Base-by-base conservation (phyloP, 345 rosid genomes). In the Linum trigynum region DNA sequence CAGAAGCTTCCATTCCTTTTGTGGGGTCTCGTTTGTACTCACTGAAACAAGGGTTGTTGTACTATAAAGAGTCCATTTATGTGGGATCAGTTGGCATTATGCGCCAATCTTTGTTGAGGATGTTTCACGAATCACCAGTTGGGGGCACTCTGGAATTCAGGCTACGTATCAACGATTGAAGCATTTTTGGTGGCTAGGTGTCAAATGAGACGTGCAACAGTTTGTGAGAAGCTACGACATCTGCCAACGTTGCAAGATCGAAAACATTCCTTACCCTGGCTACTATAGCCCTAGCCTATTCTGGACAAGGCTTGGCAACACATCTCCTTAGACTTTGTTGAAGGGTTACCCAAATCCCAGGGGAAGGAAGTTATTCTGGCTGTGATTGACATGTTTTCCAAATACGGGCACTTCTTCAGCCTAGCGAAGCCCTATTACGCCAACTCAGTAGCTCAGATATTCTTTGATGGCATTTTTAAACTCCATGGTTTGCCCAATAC, bases 201-300 rank as follows among this genome's bases (percentile, higher is more conserved):
- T 39, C 10, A 63, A 43, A 35, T 11, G 14, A 7, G 2, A 63
- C 7, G 65, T 63, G 23, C 15, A 15, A 14, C 1, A 5, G 3
- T 63, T 5, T 42, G 37, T 63, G 4, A 36, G 23, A 39, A 39
- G 23, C 0, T 63, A 3, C 32, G 7, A 37, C 2, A 41, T 4
- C 23, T 63, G 65, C 32, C 65, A 63, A 63, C 32, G 40, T 6
- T 14, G 10, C 55, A 63, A 63, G 40, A 16, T 16, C 35, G 23
- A 63, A 37, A 2, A 2, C 2, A 9, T 7, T 23, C 14, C 56
- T 51, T 51, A 51, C n/a, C 56, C 56, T 1, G 0, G 65, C 3
- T 63, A 37, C 23, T 63, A 37, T 15, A 63, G 8, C 55, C 65
- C 17, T 17, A 40, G n/a, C 65, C 38, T 12, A 9, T 63, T 2